These are phyloP conservation scores for Periconia macrospinosa DNA, from an alignment of 2,329 filamentous ascomycete genomes.

Conservation along the genomic window DNA sequence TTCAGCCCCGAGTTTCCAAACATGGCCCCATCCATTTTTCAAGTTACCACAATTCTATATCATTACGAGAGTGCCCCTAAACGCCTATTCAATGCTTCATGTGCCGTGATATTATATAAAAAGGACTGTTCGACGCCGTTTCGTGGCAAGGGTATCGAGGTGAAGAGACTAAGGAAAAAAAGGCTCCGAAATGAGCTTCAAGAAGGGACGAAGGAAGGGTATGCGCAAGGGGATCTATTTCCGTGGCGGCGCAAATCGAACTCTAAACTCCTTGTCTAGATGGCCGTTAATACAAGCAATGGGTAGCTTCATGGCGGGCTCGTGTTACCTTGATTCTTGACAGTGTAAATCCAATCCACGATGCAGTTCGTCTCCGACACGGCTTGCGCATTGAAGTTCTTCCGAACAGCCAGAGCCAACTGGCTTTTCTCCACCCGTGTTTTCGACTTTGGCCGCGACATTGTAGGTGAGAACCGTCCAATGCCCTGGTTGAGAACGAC, in stretches of 20 bases:
- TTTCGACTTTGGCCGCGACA: constrained; percentile 66
- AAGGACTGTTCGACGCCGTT: constrained; percentile 18
- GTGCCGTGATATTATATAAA: constrained; percentile 24
- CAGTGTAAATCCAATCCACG: constrained; percentile 75
- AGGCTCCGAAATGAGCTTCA: neutral
- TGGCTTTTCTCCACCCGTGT: constrained; percentile 72
- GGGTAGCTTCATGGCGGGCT: neutral
- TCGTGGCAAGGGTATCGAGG: constrained; percentile 38
- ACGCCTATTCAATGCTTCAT: constrained; percentile 40
- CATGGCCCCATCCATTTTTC: neutral
- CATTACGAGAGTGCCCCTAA: constrained; percentile 13
- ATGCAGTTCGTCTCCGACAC: constrained; percentile 76
- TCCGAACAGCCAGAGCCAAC: constrained; percentile 71
- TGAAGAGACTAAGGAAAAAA: constrained; percentile 27
- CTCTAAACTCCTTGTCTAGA: constrained; percentile 52
- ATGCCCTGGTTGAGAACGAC: constrained; percentile 61
- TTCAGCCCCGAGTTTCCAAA: neutral
- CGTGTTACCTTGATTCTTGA: constrained; percentile 59
- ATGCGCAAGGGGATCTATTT: constrained; percentile 25
- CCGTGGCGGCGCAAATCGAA: constrained; percentile 46
- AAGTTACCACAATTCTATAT: neutral
- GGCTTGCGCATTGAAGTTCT: constrained; percentile 80
- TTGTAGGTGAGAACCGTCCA: constrained; percentile 73
- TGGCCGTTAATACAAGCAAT: constrained; percentile 5
- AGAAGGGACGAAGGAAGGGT: constrained; percentile 15